phyloP scores from a whole-genome alignment of 495 filamentous ascomycete species.

The Sphaerosporella brunnea region DNA sequence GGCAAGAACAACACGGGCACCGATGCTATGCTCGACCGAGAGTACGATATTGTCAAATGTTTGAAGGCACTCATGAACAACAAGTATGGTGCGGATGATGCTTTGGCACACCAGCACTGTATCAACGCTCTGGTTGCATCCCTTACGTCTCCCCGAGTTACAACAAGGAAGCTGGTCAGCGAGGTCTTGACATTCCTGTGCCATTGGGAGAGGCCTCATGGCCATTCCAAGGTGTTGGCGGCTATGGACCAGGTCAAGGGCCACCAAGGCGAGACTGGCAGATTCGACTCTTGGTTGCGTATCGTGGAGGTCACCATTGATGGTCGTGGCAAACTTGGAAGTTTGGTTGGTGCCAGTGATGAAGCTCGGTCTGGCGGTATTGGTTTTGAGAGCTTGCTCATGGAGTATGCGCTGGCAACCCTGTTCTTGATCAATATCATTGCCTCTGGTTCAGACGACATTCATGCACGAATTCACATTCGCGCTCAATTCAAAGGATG shows the following conservation, averaged over 20 bases:
- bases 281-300: slow-evolving; percentile 98
- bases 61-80: slow-evolving; percentile 96
- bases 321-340: slow-evolving; percentile 95
- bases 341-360: slow-evolving; percentile 87
- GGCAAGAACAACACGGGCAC: slow-evolving; percentile 46
- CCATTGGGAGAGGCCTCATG: slow-evolving; percentile 72
- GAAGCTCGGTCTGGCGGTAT: slow-evolving; percentile 94
- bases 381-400: slow-evolving; percentile 95
- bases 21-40: slow-evolving; percentile 46
- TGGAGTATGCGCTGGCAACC: slow-evolving; percentile 96
- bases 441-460: slow-evolving; percentile 79
- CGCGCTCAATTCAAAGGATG: slow-evolving; percentile 90
- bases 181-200: slow-evolving; percentile 94
- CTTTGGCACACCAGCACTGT: slow-evolving; percentile 74
- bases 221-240: slow-evolving; percentile 86
- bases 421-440: slow-evolving; percentile 94
- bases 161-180: slow-evolving; percentile 85
- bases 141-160: slow-evolving; percentile 71
- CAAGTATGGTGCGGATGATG: slow-evolving; percentile 95
- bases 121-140: slow-evolving; percentile 76
- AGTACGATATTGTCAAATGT: slow-evolving; percentile 97
- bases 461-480: slow-evolving; percentile 84
- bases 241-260: slow-evolving; percentile 83
- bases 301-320: slow-evolving; percentile 95
- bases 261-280: slow-evolving; percentile 78